phyloP scores from a whole-genome alignment of 768 basidiomycete species.

The Phlebiopsis flavidoalba region DNA sequence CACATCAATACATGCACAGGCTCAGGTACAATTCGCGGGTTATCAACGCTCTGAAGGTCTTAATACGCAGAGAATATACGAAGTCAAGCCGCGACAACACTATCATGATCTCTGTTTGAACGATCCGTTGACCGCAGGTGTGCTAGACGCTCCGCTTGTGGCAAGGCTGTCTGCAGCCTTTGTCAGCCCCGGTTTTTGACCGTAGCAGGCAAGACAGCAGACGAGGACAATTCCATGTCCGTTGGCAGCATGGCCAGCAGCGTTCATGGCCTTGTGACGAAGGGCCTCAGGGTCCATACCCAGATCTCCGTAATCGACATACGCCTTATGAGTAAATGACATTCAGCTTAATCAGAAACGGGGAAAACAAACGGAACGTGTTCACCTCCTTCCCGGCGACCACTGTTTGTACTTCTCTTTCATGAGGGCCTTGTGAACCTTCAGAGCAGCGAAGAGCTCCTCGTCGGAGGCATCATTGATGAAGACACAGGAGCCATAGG shows the following conservation, averaged over 20 bases:
- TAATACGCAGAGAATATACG: no score
- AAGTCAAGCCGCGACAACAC: not conserved
- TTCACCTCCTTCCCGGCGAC: constrained; percentile 13
- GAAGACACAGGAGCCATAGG: constrained; percentile 13
- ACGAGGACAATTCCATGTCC: not conserved
- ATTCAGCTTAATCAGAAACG: not conserved
- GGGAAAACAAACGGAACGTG: not conserved
- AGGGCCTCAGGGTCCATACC: constrained; percentile 16
- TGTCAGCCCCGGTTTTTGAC: not conserved
- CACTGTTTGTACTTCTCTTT: constrained; percentile 12
- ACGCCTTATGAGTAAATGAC: constrained; percentile 3
- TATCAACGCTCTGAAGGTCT: no score
- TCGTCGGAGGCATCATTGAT: constrained; percentile 14
- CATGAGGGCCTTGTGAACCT: constrained; percentile 14
- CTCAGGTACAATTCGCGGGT: no score
- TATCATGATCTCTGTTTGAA: constrained; percentile 1
- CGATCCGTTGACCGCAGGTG: not conserved
- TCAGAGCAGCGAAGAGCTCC: constrained; percentile 10
- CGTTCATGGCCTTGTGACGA: constrained; percentile 7
- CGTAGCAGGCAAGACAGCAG: not conserved
- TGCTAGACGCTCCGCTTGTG: not conserved
- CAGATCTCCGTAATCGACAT: constrained; percentile 14
- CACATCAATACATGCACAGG: no score
- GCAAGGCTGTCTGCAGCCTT: not conserved
- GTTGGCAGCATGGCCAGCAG: not conserved